Percentiles rank a stretch among this genome's conserved stretches.
Conservation (phyloP, 2,329 filamentous ascomycete genomes). For the Neofusicoccum parvum region DNA sequence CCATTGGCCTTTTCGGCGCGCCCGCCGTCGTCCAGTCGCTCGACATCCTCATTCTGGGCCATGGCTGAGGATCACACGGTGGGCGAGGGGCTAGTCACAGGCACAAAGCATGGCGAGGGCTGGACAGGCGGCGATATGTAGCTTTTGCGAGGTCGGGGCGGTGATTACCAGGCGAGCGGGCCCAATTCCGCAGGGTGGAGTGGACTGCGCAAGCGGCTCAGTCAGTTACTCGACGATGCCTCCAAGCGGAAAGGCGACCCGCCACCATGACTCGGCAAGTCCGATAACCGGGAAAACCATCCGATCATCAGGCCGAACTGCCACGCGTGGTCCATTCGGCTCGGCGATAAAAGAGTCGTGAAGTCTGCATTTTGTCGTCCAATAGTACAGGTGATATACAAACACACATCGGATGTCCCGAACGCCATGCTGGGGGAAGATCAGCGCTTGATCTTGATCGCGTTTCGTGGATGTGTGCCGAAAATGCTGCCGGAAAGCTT, state of each 20-base stretch:
- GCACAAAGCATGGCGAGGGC: background rate
- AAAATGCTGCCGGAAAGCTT: background rate
- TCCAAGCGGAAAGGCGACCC: background rate
- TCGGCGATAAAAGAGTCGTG: background rate
- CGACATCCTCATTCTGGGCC: background rate
- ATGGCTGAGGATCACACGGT: background rate
- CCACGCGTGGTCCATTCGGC: too few species aligned
- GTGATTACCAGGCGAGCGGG: constrained; percentile 5
- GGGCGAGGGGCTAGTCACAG: background rate
- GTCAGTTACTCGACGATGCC: background rate
- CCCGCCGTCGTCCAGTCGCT: background rate
- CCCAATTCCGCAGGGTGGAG: background rate
- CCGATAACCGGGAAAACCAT: background rate
- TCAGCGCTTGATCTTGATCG: constrained; percentile 11
- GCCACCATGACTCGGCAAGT: constrained; percentile 12
- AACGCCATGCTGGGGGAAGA: background rate
- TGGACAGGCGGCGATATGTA: background rate
- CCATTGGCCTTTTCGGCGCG: background rate
- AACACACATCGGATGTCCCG: too few species aligned
- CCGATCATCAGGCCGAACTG: background rate
- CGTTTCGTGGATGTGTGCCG: background rate
- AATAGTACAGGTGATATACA: background rate
- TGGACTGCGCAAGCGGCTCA: background rate
- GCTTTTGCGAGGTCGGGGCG: background rate
- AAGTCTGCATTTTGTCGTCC: background rate